Evolutionary conservation across 768 basidiomycete species (phyloP).

Genomic region (Piloderma croceum): DNA sequence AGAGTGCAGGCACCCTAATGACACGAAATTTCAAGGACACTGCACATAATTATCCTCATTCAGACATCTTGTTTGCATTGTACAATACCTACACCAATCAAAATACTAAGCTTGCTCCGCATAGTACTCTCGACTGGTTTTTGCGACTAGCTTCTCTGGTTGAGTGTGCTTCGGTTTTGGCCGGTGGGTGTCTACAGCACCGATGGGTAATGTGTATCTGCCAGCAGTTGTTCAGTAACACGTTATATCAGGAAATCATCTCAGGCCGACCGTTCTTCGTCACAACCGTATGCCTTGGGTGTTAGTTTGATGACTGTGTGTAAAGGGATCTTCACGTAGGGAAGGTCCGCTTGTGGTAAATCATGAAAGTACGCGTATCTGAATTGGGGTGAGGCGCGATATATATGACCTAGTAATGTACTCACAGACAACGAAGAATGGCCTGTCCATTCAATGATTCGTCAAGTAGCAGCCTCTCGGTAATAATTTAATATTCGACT

Average conservation of each 20-base stretch:
- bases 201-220: conserved; percentile 85
- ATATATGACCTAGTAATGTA: conserved; percentile 1
- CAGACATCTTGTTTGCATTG: too few relatives aligned
- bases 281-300: conserved; percentile 97
- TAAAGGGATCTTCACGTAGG: conserved; percentile 95
- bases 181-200: conserved; percentile 91
- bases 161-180: conserved; percentile 37
- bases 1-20: background rate
- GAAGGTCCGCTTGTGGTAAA: conserved; percentile 85
- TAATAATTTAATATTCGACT: background rate
- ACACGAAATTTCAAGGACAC: too few relatives aligned
- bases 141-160: conserved; percentile 13
- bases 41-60: too few relatives aligned
- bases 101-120: conserved; percentile 4
- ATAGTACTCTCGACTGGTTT: conserved; percentile 33
- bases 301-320: conserved; percentile 99
- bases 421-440: conserved; percentile 34
- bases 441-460: conserved; percentile 15
- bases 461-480: background rate
- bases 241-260: background rate
- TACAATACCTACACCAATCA: too few relatives aligned
- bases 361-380: conserved; percentile 98
- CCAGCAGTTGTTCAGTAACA: conserved; percentile 1
- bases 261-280: conserved; percentile 77
- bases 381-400: conserved; percentile 5